Base-by-base conservation (phyloP, 495 filamentous ascomycete genomes). In the Penicillium macrosclerotiorum region DNA sequence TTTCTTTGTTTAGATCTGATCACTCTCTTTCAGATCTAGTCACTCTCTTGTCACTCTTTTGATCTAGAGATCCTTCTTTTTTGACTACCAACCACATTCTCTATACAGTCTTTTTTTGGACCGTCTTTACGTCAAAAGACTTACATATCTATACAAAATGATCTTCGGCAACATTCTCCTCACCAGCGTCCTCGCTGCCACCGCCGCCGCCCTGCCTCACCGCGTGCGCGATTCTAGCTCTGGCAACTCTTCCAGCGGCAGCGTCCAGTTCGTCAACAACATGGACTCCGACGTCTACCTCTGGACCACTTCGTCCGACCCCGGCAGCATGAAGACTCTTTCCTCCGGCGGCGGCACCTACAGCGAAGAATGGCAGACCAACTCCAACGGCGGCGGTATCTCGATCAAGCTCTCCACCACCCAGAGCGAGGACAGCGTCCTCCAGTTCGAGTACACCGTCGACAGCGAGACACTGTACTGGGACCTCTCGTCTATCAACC, bases 361-460 rank as follows among this genome's bases (percentile, higher is more conserved):
- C 61, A 46, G 38, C 31, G 63, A 72, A 37, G 37, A 37, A 30
- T 74, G 63, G 63, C 52, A 49, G 47, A 58, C 45, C 54, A 72
- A 72, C 64, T 31, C 60, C 55, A 60, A 72, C 50, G 71, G 69
- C 36, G 71, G 71, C 27, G 71, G 69, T 45, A 59, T 73, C 51
- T 73, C 69, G 31, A 69, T 74, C 65, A 74, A 74, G 68, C 54
- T 74, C 41, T 69, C 71, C 35, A 68, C 65, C 52, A 46, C 44
- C 19, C 29, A 55, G 20, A 47, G 41, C 44, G 47, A 62, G 44
- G 52, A 55, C 46, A 62, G 67, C 29, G 68, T 74, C n/a, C 64
- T 74, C n/a, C 71, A 74, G 39, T 62, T 62, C 47, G 59, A 62
- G 37, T 62, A 62, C 49, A 59, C 55, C 26, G 34, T 53, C 31